Conservation (phyloP, 352 stramenopile genomes). For the Phytophthora uliginosa region DNA sequence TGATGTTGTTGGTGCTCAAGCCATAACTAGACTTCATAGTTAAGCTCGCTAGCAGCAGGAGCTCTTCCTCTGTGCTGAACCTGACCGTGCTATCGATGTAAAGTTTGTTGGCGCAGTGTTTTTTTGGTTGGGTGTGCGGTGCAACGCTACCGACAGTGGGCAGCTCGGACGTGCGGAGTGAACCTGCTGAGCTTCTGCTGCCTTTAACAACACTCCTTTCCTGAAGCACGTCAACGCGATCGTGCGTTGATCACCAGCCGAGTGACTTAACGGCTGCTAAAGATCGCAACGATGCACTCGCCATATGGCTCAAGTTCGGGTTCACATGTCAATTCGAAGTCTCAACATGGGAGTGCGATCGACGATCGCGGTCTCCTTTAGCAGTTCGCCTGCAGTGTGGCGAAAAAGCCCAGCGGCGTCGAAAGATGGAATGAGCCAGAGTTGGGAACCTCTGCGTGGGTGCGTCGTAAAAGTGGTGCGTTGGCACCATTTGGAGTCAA, state of each 20-base stretch:
- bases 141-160: background rate
- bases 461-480: conserved; percentile 19
- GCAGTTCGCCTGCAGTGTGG: conserved; percentile 1
- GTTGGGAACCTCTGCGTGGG: conserved; percentile 4
- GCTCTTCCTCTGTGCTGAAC: background rate
- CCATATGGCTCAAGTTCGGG: conserved; percentile 30
- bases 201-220: background rate
- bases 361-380: conserved; percentile 29
- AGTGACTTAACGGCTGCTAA: conserved; percentile 13
- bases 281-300: conserved; percentile 33
- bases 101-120: background rate
- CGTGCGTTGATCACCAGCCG: conserved; percentile 10
- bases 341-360: conserved; percentile 8
- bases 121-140: background rate
- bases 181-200: background rate
- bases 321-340: conserved; percentile 19
- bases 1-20: background rate
- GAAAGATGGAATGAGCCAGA: conserved; percentile 19
- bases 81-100: background rate
- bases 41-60: too few species aligned
- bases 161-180: conserved; percentile 10
- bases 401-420: conserved; percentile 16
- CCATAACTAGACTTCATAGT: too few species aligned
- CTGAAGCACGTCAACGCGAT: background rate
- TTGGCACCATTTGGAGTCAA: background rate